Evolutionary conservation across 257 asterid species (phyloP).

Genomic region (Solanum corneliomulleri): DNA sequence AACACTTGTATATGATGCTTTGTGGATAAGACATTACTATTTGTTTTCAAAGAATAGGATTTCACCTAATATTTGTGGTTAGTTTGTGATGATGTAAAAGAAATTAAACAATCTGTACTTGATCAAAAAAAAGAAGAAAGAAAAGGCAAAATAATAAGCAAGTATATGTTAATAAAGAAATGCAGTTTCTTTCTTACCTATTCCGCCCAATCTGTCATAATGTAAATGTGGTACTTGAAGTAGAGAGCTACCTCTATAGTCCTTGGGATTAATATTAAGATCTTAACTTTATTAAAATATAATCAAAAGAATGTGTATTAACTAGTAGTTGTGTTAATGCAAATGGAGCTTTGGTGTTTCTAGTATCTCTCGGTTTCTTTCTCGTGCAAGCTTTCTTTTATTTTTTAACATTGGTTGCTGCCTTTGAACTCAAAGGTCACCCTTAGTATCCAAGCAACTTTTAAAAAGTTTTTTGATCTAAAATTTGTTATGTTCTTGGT

Average conservation of each 20-base stretch:
- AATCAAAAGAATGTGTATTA: not conserved
- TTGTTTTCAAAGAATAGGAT: not conserved
- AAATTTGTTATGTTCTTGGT: not conserved
- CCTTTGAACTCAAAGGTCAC: not conserved
- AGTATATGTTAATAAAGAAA: not conserved
- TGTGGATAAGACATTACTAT: not conserved
- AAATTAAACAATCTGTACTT: not conserved
- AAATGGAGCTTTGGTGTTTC: not conserved
- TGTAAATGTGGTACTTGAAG: not conserved
- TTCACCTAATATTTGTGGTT: not conserved
- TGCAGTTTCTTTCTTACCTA: not conserved
- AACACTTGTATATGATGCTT: not conserved
- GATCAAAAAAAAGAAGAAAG: not conserved
- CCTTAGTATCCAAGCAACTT: not conserved
- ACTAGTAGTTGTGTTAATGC: not conserved
- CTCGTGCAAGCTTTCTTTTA: not conserved
- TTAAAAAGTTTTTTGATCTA: not conserved
- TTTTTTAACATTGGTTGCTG: not conserved
- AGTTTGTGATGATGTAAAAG: not conserved
- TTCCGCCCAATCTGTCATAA: not conserved
- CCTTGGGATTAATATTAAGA: not conserved
- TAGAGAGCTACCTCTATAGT: not conserved
- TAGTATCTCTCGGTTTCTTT: not conserved
- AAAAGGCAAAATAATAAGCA: not conserved
- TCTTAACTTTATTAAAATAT: not conserved